phyloP scores from a whole-genome alignment of 176 grass and related monocot species.

The bread wheat (Triticum aestivum) region DNA sequence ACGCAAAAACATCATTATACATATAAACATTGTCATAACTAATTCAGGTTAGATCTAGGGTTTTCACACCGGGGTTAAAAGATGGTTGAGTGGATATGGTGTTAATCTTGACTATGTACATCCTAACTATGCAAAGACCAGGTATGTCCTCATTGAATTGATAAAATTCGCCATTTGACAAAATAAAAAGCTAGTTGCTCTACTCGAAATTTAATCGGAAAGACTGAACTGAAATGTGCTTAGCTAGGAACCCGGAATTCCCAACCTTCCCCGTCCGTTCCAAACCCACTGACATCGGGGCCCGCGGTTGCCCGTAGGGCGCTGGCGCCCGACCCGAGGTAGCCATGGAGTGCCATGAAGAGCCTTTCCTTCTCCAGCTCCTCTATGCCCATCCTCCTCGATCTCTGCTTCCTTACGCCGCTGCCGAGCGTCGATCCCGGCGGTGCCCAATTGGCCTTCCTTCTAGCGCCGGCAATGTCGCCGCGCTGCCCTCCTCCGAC shows the following conservation, averaged over 20 bases:
- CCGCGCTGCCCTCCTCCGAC: slow-evolving; percentile 27
- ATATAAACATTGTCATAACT: too few relatives aligned
- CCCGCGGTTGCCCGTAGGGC: not conserved
- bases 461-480: not conserved
- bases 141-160: too few relatives aligned
- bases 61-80: too few relatives aligned
- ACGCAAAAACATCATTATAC: too few relatives aligned
- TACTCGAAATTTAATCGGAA: not conserved
- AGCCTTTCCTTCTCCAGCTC: slow-evolving; percentile 73
- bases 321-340: not conserved
- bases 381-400: slow-evolving; percentile 36
- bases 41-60: too few relatives aligned
- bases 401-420: slow-evolving; percentile 49
- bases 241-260: slow-evolving; percentile 13
- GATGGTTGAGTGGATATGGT: too few relatives aligned
- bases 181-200: too few relatives aligned
- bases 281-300: not conserved
- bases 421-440: not conserved
- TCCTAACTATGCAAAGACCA: too few relatives aligned
- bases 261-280: not conserved
- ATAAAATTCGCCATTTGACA: too few relatives aligned
- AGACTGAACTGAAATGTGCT: not conserved
- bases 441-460: slow-evolving; percentile 36
- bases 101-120: too few relatives aligned
- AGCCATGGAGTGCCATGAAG: slow-evolving; percentile 64